phyloP scores from a whole-genome alignment of 148 eudicot genomes.

The Fallopia convolvulus region DNA sequence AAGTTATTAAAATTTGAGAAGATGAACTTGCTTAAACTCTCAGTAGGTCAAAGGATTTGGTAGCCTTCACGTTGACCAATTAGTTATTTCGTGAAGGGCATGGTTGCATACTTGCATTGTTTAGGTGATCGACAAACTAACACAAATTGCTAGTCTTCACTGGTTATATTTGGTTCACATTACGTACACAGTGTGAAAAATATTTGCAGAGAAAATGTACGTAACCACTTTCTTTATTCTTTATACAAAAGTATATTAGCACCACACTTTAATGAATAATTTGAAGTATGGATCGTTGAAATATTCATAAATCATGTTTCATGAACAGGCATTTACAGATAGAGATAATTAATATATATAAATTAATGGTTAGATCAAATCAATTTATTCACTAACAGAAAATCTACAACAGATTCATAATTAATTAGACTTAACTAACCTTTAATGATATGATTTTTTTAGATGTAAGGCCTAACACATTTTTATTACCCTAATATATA shows the following conservation, averaged over 20 bases:
- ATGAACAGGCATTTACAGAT: neutral
- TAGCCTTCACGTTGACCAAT: conserved; percentile 6
- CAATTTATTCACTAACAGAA: neutral
- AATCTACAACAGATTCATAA: neutral
- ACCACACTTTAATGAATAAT: neutral
- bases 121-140: conserved; percentile 3
- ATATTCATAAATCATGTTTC: conserved; percentile 1
- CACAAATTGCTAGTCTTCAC: neutral
- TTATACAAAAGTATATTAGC: neutral
- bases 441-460: neutral
- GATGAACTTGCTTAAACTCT: neutral
- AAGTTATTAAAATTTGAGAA: neutral
- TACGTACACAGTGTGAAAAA: neutral
- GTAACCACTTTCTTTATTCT: neutral
- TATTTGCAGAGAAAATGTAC: neutral
- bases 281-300: neutral
- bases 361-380: neutral
- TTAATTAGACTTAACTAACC: too few relatives aligned
- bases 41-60: conserved; percentile 2
- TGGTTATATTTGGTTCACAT: conserved; percentile 3
- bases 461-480: neutral
- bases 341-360: neutral
- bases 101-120: conserved; percentile 5
- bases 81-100: neutral
- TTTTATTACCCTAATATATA: neutral